Evolutionary conservation across 2,329 filamentous ascomycete species (phyloP).

Genomic region (Colletotrichum echinochloae): DNA sequence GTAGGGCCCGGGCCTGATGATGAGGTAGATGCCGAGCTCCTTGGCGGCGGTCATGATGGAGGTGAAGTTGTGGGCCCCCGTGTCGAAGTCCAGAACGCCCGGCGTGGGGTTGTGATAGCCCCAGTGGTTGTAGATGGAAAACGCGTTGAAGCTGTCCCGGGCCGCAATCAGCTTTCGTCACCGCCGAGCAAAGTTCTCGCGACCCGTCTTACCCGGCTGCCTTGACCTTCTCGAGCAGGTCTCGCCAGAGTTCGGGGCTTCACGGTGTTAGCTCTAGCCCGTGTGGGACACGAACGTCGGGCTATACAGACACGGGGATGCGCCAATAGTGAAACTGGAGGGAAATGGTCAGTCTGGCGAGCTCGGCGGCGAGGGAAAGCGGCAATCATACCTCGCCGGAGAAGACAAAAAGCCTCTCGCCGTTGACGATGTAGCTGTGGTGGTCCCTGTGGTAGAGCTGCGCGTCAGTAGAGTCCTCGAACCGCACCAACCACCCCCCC

Average conservation of each 20-base stretch:
- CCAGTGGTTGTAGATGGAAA: constrained; percentile 58
- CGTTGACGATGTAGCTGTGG: constrained; percentile 56
- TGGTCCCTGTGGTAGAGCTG: constrained; percentile 50
- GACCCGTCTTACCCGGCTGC: constrained; percentile 50
- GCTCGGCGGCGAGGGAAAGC: neutral
- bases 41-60: constrained; percentile 59
- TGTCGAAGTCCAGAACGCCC: constrained; percentile 52
- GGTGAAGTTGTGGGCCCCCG: constrained; percentile 59
- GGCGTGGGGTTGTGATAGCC: constrained; percentile 54
- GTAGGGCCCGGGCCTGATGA: constrained; percentile 69
- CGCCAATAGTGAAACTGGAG: constrained; percentile 56
- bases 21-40: constrained; percentile 55
- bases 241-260: constrained; percentile 54
- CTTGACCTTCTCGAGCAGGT: constrained; percentile 57
- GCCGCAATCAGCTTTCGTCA: neutral
- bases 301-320: constrained; percentile 52
- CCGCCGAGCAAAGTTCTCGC: neutral
- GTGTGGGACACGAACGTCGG: accelerated
- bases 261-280: neutral
- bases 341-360: constrained; percentile 13
- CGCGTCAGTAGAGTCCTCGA: neutral
- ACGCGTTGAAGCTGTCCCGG: constrained; percentile 54
- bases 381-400: constrained; percentile 52
- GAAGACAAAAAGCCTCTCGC: constrained; percentile 56
- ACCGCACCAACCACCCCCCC: neutral